A percentile compares a stretch with the other conserved stretches of the same genome.
These are phyloP conservation scores for Bryopsis sp. DNA, from an alignment of 139 green algal species.

Conservation along the genomic window DNA sequence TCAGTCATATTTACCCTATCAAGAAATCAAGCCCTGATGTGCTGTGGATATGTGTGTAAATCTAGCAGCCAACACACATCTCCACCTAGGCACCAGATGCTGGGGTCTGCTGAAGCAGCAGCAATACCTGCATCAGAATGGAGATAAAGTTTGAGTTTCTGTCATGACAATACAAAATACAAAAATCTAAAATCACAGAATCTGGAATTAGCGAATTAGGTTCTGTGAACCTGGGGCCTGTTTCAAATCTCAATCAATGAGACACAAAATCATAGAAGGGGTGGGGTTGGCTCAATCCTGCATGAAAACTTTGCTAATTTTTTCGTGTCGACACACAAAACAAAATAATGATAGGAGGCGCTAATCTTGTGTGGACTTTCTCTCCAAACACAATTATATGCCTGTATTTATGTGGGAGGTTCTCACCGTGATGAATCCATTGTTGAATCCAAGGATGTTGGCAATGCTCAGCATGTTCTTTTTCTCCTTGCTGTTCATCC, in stretches of 20 bases:
- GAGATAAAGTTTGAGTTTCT: background rate
- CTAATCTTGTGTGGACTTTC: background rate
- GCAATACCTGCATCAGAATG: background rate
- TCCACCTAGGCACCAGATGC: slow-evolving; percentile 13
- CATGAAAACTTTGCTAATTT: background rate
- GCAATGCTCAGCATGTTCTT: slow-evolving; percentile 14
- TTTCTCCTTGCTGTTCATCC: slow-evolving; percentile 12
- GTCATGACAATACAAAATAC: background rate
- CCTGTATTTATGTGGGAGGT: background rate
- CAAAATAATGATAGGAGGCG: background rate
- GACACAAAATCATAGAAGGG: background rate
- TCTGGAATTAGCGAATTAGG: background rate
- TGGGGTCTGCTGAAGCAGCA: slow-evolving; percentile 13
- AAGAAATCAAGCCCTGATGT: no score
- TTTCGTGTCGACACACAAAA: background rate
- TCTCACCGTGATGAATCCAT: slow-evolving; percentile 10
- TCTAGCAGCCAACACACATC: no score
- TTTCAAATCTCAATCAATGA: background rate
- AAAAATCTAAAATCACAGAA: background rate
- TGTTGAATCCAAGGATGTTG: slow-evolving; percentile 3
- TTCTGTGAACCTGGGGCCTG: background rate
- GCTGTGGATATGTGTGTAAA: no score
- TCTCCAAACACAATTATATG: no score
- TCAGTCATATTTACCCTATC: no score
- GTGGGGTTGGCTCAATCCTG: background rate